Evolutionary conservation across 257 asterid genomes (phyloP), one percentile per base, ranked within the genome.

Genomic region (Linaria vulgaris): DNA sequence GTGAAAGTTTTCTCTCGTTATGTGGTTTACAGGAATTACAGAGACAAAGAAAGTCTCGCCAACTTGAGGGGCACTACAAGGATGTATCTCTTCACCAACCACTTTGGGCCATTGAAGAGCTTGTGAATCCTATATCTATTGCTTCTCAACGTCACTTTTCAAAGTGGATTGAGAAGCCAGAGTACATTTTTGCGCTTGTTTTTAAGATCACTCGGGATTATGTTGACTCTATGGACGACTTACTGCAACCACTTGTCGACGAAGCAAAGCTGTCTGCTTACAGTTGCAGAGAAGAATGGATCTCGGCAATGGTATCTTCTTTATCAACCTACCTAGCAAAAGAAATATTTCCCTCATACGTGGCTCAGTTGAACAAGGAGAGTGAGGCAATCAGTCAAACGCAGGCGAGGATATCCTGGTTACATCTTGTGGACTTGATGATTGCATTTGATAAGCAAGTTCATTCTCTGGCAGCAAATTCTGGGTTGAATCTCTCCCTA

Each of bases 231-330:
- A 84, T 90, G 97, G 99, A 94, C 44, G 96, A 89, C 73, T 79
- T 90, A 70, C 63, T 94, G 79, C 99, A 94, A 71, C 99, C 96
- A 43, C 82, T 87, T 44, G 95, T 94, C 9, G 97, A 94, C 58
- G 94, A 89, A 79, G 96, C 99, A 58, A 79, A 83, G 91, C 75
- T 94, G 59, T 85, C 91, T 64, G 97, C 96, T 66, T 94, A 94
- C 79, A 94, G 99, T 64, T 94, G 97, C 79, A 76, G 96, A 77
- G 99, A 94, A 81, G 97, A 94, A 81, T 94, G 99, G 99, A 87
- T 90, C 53, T 82, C 96, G 4, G 87, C 95, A 34, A 90, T 94
- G 95, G 95, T 84, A 50, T 80, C 78, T 51, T 80, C 97, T 52
- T 68, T 94, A 30, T 76, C 91, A 4, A 94, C 88, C 31, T 87